Evolutionary conservation across 2,329 filamentous ascomycete genomes (phyloP).

Genomic region (Aspergillus glaucus): DNA sequence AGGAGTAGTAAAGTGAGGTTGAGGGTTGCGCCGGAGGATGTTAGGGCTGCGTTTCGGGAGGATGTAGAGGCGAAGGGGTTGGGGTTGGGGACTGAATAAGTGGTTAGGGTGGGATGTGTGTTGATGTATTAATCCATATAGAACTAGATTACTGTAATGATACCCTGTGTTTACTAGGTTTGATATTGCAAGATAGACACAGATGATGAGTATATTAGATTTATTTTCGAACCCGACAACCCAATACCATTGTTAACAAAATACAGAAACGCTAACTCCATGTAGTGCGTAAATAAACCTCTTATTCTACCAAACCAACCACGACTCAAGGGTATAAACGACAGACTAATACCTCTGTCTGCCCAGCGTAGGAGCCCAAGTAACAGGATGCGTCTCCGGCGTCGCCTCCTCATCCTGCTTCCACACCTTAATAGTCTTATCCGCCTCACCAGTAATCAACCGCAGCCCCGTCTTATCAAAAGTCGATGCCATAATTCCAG

Average conservation of each 20-base stretch:
- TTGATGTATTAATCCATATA: not conserved
- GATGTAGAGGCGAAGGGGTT: slow-evolving; percentile 80
- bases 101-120: too few relatives aligned
- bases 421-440: slow-evolving; percentile 99
- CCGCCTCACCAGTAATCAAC: slow-evolving; percentile 88
- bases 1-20: slow-evolving; percentile 81
- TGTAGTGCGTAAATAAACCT: slow-evolving; percentile 17
- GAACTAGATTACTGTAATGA: not conserved
- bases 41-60: slow-evolving; percentile 78
- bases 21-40: slow-evolving; percentile 82
- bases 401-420: slow-evolving; percentile 88
- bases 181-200: slow-evolving; percentile 8
- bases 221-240: slow-evolving; percentile 1
- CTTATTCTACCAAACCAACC: slow-evolving; percentile 16
- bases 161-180: not conserved
- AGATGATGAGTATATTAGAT: slow-evolving; percentile 5
- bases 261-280: slow-evolving; percentile 23
- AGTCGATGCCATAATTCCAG: slow-evolving; percentile 87
- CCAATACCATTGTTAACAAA: slow-evolving; percentile 4
- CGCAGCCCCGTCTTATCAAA: slow-evolving; percentile 86
- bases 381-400: slow-evolving; percentile 80
- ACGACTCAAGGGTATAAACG: slow-evolving; percentile 11
- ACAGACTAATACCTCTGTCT: slow-evolving; percentile 62
- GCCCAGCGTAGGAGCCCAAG: slow-evolving; percentile 80
- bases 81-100: slow-evolving; percentile 49